Evolutionary conservation across 163 green algal genomes (phyloP).

Genomic region (Picocystis sp.): DNA sequence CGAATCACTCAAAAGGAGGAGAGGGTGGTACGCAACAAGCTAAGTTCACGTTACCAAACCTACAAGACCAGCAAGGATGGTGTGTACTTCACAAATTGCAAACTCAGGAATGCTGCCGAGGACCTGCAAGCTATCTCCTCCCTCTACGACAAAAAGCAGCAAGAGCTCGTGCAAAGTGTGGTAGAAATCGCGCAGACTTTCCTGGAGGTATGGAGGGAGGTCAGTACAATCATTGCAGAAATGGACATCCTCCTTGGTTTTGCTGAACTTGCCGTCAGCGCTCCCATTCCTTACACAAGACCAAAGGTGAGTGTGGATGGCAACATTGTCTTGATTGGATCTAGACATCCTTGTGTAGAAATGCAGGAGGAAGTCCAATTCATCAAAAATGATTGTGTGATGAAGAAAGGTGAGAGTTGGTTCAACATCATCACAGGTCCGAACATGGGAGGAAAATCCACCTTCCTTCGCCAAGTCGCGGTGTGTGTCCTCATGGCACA

Average conservation of each 20-base stretch:
- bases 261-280: conserved; percentile 53
- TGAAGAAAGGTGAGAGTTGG: conserved; percentile 50
- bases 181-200: conserved; percentile 76
- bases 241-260: conserved; percentile 77
- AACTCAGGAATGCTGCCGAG: conserved; percentile 46
- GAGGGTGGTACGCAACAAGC: conserved; percentile 42
- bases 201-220: conserved; percentile 66
- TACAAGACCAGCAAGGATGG: conserved; percentile 88
- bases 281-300: conserved; percentile 54
- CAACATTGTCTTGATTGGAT: conserved; percentile 28
- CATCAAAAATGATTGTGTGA: conserved; percentile 7
- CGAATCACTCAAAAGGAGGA: conserved; percentile 88
- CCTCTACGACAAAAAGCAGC: conserved; percentile 15
- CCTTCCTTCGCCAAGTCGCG: conserved; percentile 50
- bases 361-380: conserved; percentile 22
- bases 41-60: conserved; percentile 50
- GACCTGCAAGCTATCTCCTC: conserved; percentile 29
- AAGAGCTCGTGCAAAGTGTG: conserved; percentile 33
- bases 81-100: conserved; percentile 79
- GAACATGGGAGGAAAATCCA: conserved; percentile 91
- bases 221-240: conserved; percentile 55
- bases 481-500: conserved; percentile 73
- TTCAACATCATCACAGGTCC: conserved; percentile 80
- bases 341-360: conserved; percentile 81
- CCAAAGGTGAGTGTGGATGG: conserved; percentile 12